Base-by-base conservation (phyloP, 148 eudicot species). In the Amaranthus hypochondriacus region DNA sequence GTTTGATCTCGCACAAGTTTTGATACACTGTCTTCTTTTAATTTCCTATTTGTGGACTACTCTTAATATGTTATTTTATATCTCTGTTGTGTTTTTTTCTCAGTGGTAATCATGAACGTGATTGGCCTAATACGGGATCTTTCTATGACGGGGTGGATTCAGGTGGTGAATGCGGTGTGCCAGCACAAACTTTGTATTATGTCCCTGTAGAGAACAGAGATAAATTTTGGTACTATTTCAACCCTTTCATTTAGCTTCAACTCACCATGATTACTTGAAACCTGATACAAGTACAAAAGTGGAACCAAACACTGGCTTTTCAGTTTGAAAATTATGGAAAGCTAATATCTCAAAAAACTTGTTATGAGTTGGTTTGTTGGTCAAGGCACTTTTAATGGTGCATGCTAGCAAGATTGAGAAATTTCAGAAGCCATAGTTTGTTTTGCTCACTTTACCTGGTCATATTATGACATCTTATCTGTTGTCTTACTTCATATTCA, bases 101-200 rank as follows among this genome's bases (percentile, higher is more conserved):
- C 81, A 93, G 97, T 68, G 98, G 98, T 7, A 93, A 93, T 84
- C 97, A 93, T 69, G 98, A 93, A 78, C 92, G 98, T 11, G 96
- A 86, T 83, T 89, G 92, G 92, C 89, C 92, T 0, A 80, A 82
- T 44, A 42, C 87, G 4, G 98, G 98, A 71, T 91, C 94, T 28
- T 93, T 93, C 58, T 93, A 93, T 69, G 79, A 74, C 21, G 76
- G 63, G 8, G 42, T 15, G 15, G 96, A 91, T 78, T 93, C 97
- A 9, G 98, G 98, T 62, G 98, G 96, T 9, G 98, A 93, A 85
- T 93, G 98, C 74, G 98, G 98, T 39, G 94, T 93, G 62, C 84
- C 65, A 72, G 90, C 97, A 66, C 87, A 93, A 84, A 93, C 89
- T 77, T 87, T 89, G 90, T 93, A 70, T 66, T 93, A 83, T 72